A percentile compares a stretch with the other conserved stretches of the same genome.
Conservation (phyloP, 495 filamentous ascomycete genomes). For the Hypoxylon fuscum region DNA sequence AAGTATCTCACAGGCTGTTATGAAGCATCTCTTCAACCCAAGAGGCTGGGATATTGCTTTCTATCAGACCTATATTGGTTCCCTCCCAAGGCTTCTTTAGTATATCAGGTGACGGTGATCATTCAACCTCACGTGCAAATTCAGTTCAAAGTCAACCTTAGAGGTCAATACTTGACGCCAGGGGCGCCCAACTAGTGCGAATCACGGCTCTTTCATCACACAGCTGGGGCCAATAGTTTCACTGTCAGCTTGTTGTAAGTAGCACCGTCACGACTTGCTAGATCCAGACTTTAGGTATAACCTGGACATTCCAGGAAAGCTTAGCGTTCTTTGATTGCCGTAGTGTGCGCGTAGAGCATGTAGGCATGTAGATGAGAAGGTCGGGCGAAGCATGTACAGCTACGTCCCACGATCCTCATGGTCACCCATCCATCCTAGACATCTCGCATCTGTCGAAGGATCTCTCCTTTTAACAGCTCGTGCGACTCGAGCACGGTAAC, state of each 20-base stretch:
- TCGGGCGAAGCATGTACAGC: not conserved
- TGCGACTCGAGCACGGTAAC: conserved; percentile 1
- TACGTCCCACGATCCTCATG: not conserved
- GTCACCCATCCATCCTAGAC: conserved; percentile 5
- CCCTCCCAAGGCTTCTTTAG: not conserved
- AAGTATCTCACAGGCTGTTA: not conserved
- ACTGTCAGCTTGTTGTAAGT: conserved; percentile 16
- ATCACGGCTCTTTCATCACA: conserved; percentile 21
- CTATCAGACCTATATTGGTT: not conserved
- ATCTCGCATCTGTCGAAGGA: conserved; percentile 5
- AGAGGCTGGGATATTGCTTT: not conserved
- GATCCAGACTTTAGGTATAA: not conserved
- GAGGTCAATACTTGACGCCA: conserved; percentile 31
- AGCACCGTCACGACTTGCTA: conserved; percentile 23
- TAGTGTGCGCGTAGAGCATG: no score
- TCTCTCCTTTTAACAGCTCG: not conserved
- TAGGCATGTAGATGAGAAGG: not conserved
- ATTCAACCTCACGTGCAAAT: conserved; percentile 14
- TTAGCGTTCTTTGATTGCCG: no score
- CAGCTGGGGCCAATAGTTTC: conserved; percentile 29
- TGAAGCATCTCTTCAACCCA: not conserved
- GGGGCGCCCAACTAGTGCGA: conserved; percentile 22
- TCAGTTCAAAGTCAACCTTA: not conserved
- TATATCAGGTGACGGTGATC: not conserved
- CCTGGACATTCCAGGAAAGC: not conserved